phyloP scores from a whole-genome alignment of 2,329 filamentous ascomycete genomes.

The Mollisia scopiformis region DNA sequence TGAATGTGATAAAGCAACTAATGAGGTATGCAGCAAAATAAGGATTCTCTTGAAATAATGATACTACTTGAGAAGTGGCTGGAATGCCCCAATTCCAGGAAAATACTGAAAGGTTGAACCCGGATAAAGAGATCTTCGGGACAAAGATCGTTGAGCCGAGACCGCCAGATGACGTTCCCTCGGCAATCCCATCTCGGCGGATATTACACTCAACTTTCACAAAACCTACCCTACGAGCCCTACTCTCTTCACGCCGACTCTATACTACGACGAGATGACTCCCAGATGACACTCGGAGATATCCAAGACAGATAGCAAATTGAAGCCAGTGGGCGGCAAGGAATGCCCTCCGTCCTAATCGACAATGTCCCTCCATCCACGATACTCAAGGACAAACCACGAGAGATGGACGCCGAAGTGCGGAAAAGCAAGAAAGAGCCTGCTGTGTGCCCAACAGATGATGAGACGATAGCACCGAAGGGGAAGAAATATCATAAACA shows the following conservation, averaged over 20 bases:
- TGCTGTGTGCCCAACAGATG: conserved; percentile 52
- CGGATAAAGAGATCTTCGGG: background rate
- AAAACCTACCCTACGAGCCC: conserved; percentile 1
- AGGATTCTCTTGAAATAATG: background rate
- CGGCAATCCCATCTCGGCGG: conserved; percentile 13
- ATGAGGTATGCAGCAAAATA: background rate
- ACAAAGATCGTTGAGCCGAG: conserved; percentile 1
- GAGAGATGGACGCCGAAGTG: conserved; percentile 39
- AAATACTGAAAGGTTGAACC: background rate
- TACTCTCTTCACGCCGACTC: background rate
- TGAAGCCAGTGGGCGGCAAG: conserved; percentile 37
- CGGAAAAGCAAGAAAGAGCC: conserved; percentile 37
- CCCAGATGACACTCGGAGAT: conserved; percentile 12
- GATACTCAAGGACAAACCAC: conserved; percentile 46
- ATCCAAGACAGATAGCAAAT: background rate
- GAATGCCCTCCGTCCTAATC: conserved; percentile 58
- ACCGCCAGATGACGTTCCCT: conserved; percentile 17
- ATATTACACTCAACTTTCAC: conserved; percentile 6
- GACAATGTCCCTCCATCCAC: conserved; percentile 56
- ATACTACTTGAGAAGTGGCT: too few relatives aligned
- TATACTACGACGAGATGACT: conserved; percentile 10
- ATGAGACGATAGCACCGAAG: conserved; percentile 52
- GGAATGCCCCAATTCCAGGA: background rate
- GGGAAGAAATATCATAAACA: conserved; percentile 60
- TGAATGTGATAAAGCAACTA: background rate